These are phyloP conservation scores for Amaranthus hypochondriacus DNA, from an alignment of 148 eudicot genomes.

Conservation along the genomic window DNA sequence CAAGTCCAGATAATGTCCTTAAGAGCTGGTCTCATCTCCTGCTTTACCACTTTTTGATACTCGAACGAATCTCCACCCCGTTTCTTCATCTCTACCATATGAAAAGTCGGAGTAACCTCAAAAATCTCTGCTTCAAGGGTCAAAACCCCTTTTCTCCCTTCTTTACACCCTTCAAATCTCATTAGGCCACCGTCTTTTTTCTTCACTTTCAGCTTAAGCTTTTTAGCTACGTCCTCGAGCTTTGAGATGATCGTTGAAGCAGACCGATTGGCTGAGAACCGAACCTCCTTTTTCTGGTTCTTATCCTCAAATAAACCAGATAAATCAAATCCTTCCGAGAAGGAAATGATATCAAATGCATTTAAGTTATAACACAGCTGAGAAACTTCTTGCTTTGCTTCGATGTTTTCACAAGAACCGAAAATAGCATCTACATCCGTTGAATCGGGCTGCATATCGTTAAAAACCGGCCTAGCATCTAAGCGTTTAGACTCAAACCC, in stretches of 20 bases:
- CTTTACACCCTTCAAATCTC: slow-evolving; percentile 40
- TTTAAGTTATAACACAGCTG: slow-evolving; percentile 36
- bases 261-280: slow-evolving; percentile 32
- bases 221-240: slow-evolving; percentile 42
- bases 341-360: slow-evolving; percentile 51
- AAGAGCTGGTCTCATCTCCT: slow-evolving; percentile 42
- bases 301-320: slow-evolving; percentile 48
- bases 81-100: slow-evolving; percentile 50
- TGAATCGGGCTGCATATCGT: slow-evolving; percentile 5
- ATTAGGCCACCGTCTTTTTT: slow-evolving; percentile 43
- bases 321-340: slow-evolving; percentile 45
- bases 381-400: slow-evolving; percentile 17
- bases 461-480: slow-evolving; percentile 7
- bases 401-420: slow-evolving; percentile 22
- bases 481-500: slow-evolving; percentile 27
- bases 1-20: slow-evolving; percentile 51
- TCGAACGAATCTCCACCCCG: slow-evolving; percentile 44
- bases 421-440: slow-evolving; percentile 21
- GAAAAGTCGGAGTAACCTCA: slow-evolving; percentile 49
- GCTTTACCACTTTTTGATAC: slow-evolving; percentile 36
- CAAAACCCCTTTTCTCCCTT: slow-evolving; percentile 39
- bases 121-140: slow-evolving; percentile 43
- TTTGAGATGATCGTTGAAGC: slow-evolving; percentile 39
- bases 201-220: slow-evolving; percentile 36
- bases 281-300: slow-evolving; percentile 35